phyloP scores from a whole-genome alignment of 1,284 basidiomycete species.

The Leccinum subrobustum region DNA sequence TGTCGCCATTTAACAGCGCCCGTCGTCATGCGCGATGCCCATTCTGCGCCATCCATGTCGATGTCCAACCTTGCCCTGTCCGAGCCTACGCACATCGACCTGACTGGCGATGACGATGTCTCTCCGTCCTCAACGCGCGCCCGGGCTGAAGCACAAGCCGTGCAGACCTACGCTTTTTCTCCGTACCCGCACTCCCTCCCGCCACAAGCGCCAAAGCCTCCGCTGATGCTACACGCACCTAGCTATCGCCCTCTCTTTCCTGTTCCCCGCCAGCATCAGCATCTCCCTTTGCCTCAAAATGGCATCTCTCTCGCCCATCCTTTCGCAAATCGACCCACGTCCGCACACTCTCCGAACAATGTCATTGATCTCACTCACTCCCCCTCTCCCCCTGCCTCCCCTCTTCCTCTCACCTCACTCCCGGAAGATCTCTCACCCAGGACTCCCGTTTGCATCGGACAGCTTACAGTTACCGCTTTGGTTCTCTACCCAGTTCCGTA shows the following conservation, averaged over 20 bases:
- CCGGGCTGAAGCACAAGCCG: constrained; percentile 38
- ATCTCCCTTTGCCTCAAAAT: constrained; percentile 21
- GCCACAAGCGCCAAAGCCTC: constrained; percentile 21
- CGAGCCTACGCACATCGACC: constrained; percentile 52
- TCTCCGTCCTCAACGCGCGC: constrained; percentile 23
- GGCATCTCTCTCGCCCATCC: constrained; percentile 17
- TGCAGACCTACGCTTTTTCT: constrained; percentile 25
- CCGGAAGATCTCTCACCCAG: constrained; percentile 63
- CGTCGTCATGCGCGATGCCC: constrained; percentile 31
- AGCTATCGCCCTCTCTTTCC: constrained; percentile 50
- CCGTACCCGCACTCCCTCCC: constrained; percentile 19
- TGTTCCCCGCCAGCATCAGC: constrained; percentile 31
- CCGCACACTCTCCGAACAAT: constrained; percentile 38
- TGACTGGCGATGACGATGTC: constrained; percentile 60
- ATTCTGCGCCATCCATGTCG: constrained; percentile 26
- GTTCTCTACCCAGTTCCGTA: constrained; percentile 85
- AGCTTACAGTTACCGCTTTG: constrained; percentile 77
- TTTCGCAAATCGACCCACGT: constrained; percentile 15
- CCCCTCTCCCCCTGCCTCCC: constrained; percentile 63
- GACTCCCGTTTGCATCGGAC: constrained; percentile 87
- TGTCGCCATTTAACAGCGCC: constrained; percentile 2
- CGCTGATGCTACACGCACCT: constrained; percentile 22
- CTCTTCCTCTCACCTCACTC: constrained; percentile 31
- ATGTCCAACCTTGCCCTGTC: constrained; percentile 36
- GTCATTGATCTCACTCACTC: constrained; percentile 78